phyloP scores from a whole-genome alignment of 2,329 filamentous ascomycete species.

The Aureobasidium subglaciale region DNA sequence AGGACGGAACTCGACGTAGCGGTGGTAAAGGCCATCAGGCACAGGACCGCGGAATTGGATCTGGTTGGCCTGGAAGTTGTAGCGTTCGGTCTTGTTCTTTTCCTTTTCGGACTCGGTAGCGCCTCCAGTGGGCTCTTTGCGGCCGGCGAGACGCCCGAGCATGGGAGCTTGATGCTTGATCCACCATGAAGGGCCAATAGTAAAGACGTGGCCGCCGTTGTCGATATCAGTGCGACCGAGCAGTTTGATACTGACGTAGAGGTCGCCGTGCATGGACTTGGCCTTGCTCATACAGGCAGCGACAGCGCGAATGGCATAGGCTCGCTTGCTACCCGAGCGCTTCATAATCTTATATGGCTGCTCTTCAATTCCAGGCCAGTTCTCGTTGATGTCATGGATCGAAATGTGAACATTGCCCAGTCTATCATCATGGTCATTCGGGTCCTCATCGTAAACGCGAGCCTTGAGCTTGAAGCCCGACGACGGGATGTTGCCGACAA shows the following conservation, averaged over 20 bases:
- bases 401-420: conserved; percentile 77
- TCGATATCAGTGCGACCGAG: conserved; percentile 63
- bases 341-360: conserved; percentile 69
- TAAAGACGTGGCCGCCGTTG: conserved; percentile 65
- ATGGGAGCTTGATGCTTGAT: conserved; percentile 83
- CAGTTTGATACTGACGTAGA: conserved; percentile 70
- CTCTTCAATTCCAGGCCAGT: conserved; percentile 62
- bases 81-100: conserved; percentile 54
- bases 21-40: conserved; percentile 74
- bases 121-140: conserved; percentile 47
- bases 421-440: conserved; percentile 75
- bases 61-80: conserved; percentile 85
- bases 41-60: conserved; percentile 81
- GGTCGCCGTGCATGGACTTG: conserved; percentile 59
- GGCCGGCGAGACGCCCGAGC: conserved; percentile 71
- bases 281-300: conserved; percentile 55
- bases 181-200: conserved; percentile 68
- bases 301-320: conserved; percentile 67
- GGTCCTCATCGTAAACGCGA: conserved; percentile 84
- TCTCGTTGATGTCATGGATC: conserved; percentile 52
- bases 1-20: conserved; percentile 86
- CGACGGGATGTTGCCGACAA: conserved; percentile 76
- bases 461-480: conserved; percentile 80
- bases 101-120: conserved; percentile 28
- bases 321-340: conserved; percentile 77